Percentiles rank a stretch among this genome's conserved stretches.
These are phyloP conservation scores for Skeletonema grethae DNA, from an alignment of 108 stramenopile species.

Conservation along the genomic window DNA sequence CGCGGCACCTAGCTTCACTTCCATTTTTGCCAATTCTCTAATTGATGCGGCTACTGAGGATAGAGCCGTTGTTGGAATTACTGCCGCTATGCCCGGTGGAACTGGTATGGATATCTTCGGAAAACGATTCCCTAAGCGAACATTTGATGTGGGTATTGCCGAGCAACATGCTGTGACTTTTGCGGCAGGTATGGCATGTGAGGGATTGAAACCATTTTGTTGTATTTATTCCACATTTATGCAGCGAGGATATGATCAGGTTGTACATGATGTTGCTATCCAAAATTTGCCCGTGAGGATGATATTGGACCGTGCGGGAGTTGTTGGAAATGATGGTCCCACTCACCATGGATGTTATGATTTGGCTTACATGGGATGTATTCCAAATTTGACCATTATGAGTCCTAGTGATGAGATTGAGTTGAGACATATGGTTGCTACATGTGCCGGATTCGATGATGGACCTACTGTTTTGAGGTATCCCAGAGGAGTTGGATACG, in stretches of 20 bases:
- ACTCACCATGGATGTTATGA: slow-evolving; percentile 97
- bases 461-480: slow-evolving; percentile 89
- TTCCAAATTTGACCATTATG: slow-evolving; percentile 96
- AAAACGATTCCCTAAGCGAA: slow-evolving; percentile 93
- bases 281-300: slow-evolving; percentile 96
- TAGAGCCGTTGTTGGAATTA: slow-evolving; percentile 92
- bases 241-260: slow-evolving; percentile 98
- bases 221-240: slow-evolving; percentile 97
- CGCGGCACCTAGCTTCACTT: slow-evolving; percentile 83
- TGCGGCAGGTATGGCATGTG: slow-evolving; percentile 96
- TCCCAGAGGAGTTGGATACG: slow-evolving; percentile 95
- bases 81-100: slow-evolving; percentile 98
- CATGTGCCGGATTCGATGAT: slow-evolving; percentile 87
- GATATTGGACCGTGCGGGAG: slow-evolving; percentile 94
- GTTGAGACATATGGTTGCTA: slow-evolving; percentile 93
- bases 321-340: slow-evolving; percentile 97
- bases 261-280: slow-evolving; percentile 95
- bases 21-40: slow-evolving; percentile 93
- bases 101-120: slow-evolving; percentile 99
- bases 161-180: slow-evolving; percentile 98
- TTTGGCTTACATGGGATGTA: slow-evolving; percentile 91
- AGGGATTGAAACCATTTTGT: slow-evolving; percentile 96
- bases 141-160: slow-evolving; percentile 97
- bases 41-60: slow-evolving; percentile 93
- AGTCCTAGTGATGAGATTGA: slow-evolving; percentile 95